A percentile compares a stretch with the other conserved stretches of the same genome.
Evolutionary conservation across 768 basidiomycete genomes (phyloP).

Genomic region (Cystofilobasidium macerans): DNA sequence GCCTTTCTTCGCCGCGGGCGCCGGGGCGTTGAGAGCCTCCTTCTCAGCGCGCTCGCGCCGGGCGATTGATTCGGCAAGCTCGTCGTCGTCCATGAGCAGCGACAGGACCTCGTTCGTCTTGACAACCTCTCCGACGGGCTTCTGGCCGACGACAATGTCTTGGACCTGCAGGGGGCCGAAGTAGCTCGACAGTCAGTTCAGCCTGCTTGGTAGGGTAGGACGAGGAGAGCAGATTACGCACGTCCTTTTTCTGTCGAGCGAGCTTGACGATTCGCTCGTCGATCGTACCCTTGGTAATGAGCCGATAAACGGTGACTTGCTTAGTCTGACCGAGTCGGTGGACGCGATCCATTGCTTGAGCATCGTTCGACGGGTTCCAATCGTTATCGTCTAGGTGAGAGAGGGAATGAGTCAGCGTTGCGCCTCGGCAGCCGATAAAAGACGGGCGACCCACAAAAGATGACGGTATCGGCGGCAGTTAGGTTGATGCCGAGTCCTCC

Average conservation of each 20-base stretch:
- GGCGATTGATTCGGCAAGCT: constrained; percentile 20
- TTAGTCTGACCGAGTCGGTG: constrained; percentile 93
- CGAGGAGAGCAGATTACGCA: background rate
- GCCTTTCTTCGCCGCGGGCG: background rate
- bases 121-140: constrained; percentile 44
- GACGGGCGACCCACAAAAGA: constrained; percentile 51
- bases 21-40: constrained; percentile 7
- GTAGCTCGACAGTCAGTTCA: background rate
- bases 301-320: constrained; percentile 90
- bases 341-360: constrained; percentile 96
- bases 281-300: constrained; percentile 67
- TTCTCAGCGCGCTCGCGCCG: constrained; percentile 17
- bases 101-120: constrained; percentile 96
- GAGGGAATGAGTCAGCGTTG: background rate
- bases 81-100: constrained; percentile 79
- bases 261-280: constrained; percentile 93
- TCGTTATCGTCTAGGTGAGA: constrained; percentile 57
- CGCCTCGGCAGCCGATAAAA: background rate
- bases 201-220: background rate
- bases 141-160: constrained; percentile 84
- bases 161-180: constrained; percentile 57
- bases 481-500: constrained; percentile 59
- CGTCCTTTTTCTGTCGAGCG: constrained; percentile 46
- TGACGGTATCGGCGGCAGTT: constrained; percentile 68
- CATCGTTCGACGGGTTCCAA: constrained; percentile 95